Conservation (phyloP, 495 filamentous ascomycete genomes). For the Tetracladium marchalianum region DNA sequence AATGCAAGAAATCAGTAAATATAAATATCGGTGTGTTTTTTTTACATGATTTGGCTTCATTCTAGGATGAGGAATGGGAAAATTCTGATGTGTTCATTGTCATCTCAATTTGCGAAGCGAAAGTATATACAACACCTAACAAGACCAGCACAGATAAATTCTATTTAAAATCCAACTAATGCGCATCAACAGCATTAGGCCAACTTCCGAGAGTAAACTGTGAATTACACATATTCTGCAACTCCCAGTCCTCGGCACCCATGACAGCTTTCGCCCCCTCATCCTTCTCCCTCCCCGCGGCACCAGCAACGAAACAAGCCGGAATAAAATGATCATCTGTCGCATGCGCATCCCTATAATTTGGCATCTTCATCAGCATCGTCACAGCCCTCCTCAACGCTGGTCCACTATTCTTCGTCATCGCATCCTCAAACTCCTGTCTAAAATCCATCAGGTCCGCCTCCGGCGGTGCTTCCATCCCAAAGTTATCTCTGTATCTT, state of each 20-base stretch:
- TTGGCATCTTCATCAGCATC: slow-evolving; percentile 49
- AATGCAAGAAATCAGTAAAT: too few species aligned
- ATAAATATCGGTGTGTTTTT: too few species aligned
- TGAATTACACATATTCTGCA: slow-evolving; percentile 49
- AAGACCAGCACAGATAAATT: too few species aligned
- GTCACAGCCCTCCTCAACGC: slow-evolving; percentile 38
- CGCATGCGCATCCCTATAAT: slow-evolving; percentile 47
- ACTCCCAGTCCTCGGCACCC: slow-evolving; percentile 48
- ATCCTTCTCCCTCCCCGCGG: slow-evolving; percentile 37
- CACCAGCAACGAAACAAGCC: slow-evolving; percentile 44
- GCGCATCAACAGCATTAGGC: not conserved
- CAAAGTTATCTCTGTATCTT: slow-evolving; percentile 46
- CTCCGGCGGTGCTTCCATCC: slow-evolving; percentile 42
- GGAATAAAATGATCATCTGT: slow-evolving; percentile 55
- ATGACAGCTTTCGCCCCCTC: slow-evolving; percentile 27
- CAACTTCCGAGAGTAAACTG: slow-evolving; percentile 35
- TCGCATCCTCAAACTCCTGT: slow-evolving; percentile 42
- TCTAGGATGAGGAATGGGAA: too few species aligned
- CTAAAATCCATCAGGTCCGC: slow-evolving; percentile 47
- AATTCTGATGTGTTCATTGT: too few species aligned
- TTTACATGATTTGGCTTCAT: too few species aligned
- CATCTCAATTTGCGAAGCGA: too few species aligned
- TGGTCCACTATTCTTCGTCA: slow-evolving; percentile 30
- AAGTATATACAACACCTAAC: too few species aligned
- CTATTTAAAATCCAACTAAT: too few species aligned